These are phyloP conservation scores for Pseudopediastrum boryanum DNA, from an alignment of 139 green algal genomes.

Conservation along the genomic window DNA sequence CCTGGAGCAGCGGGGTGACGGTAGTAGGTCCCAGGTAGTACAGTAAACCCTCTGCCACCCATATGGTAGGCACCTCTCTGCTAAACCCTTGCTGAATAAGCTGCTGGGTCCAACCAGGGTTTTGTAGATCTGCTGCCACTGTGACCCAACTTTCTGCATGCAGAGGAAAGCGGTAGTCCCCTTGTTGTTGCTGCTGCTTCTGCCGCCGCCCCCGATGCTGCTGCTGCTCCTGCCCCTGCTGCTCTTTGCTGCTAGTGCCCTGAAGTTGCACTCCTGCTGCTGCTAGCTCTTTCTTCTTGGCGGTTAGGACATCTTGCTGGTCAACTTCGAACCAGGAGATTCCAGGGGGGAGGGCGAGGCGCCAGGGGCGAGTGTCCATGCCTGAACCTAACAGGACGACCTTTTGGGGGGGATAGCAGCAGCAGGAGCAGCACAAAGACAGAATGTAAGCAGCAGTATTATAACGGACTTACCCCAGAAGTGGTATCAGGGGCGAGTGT, in stretches of 20 bases:
- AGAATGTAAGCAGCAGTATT: no score
- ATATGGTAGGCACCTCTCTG: slow-evolving; percentile 33
- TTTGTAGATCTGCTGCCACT: slow-evolving; percentile 33
- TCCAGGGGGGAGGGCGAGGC: slow-evolving; percentile 60
- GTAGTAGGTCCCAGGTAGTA: slow-evolving; percentile 59
- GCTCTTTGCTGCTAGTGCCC: neutral
- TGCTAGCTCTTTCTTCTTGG: slow-evolving; percentile 51
- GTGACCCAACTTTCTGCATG: slow-evolving; percentile 2
- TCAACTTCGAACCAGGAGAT: slow-evolving; percentile 77
- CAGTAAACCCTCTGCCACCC: slow-evolving; percentile 63
- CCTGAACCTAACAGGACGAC: slow-evolving; percentile 66
- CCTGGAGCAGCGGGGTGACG: slow-evolving; percentile 46
- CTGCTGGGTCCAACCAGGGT: slow-evolving; percentile 33
- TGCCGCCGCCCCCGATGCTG: slow-evolving; percentile 4
- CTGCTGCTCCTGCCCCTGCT: neutral
- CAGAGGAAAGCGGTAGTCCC: neutral
- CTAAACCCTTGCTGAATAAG: slow-evolving; percentile 39
- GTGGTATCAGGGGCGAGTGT: neutral
- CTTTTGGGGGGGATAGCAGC: slow-evolving; percentile 24
- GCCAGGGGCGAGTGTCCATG: slow-evolving; percentile 75
- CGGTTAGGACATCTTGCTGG: slow-evolving; percentile 50
- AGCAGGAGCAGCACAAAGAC: neutral
- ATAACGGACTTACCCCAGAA: no score
- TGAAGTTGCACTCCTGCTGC: slow-evolving; percentile 18
- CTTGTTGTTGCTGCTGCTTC: neutral